A percentile compares a stretch with the other conserved stretches of the same genome.
These are phyloP conservation scores for Galerina sulciceps DNA, from an alignment of 768 basidiomycete species.

Conservation along the genomic window DNA sequence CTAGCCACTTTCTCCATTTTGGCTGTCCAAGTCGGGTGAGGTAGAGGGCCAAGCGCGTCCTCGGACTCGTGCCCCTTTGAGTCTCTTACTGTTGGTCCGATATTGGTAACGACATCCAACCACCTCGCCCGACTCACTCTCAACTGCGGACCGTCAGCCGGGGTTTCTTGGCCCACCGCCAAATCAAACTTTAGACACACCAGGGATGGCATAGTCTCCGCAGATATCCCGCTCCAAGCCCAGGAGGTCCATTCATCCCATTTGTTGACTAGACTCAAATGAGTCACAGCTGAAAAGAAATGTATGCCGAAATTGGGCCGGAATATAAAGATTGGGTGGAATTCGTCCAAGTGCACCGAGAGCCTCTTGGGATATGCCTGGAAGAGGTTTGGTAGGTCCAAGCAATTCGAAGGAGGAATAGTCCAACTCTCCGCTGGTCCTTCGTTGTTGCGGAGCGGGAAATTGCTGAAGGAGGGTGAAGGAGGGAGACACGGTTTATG, in stretches of 20 bases:
- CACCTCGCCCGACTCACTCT: not conserved
- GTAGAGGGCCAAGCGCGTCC: no score
- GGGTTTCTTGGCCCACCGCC: constrained; percentile 28
- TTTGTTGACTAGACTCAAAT: constrained; percentile 42
- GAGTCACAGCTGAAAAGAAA: constrained; percentile 40
- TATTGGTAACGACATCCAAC: no score
- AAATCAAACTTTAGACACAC: constrained; percentile 44
- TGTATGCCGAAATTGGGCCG: constrained; percentile 30
- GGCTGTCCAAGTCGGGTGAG: not conserved
- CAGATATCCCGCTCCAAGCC: constrained; percentile 23
- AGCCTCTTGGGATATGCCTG: constrained; percentile 34
- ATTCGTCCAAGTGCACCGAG: constrained; percentile 33
- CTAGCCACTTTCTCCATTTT: constrained; percentile 25
- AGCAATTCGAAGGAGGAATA: not conserved
- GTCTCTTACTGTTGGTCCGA: not conserved
- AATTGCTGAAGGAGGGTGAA: no score
- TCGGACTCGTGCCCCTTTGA: not conserved
- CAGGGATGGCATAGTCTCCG: constrained; percentile 31
- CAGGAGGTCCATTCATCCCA: constrained; percentile 49
- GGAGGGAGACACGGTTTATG: no score
- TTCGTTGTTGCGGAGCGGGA: no score
- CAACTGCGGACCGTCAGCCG: not conserved
- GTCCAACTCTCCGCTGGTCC: no score
- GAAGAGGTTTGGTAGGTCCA: constrained; percentile 22
- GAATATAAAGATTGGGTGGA: constrained; percentile 16